Percentiles rank a stretch among this genome's conserved stretches.
These are phyloP conservation scores for Yamadazyma aaseri DNA, from an alignment of 1,139 yeast genomes.

Conservation along the genomic window DNA sequence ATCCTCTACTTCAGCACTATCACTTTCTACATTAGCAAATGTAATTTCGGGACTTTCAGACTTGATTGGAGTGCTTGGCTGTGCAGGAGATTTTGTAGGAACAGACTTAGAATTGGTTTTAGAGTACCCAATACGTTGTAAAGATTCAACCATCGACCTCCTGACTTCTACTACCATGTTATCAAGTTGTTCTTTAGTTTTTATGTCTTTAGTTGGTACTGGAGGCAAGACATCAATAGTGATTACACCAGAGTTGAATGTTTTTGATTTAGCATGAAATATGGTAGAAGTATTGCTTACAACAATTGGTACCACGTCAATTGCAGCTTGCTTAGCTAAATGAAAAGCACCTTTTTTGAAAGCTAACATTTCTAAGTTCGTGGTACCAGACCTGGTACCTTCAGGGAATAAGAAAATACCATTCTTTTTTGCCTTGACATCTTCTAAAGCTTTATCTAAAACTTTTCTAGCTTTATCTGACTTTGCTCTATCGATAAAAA, in stretches of 20 bases:
- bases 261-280: conserved; percentile 55
- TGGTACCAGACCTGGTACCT: conserved; percentile 86
- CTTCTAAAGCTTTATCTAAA: conserved; percentile 63
- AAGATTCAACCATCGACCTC: conserved; percentile 29
- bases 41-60: conserved; percentile 5
- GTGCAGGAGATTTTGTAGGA: conserved; percentile 10
- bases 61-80: conserved; percentile 9
- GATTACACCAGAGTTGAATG: conserved; percentile 64
- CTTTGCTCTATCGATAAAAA: conserved; percentile 84
- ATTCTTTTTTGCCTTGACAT: conserved; percentile 59
- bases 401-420: conserved; percentile 89
- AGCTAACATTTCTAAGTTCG: conserved; percentile 69
- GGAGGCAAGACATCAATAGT: conserved; percentile 68
- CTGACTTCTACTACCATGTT: conserved; percentile 42
- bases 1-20: conserved; percentile 16
- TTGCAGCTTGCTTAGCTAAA: conserved; percentile 86
- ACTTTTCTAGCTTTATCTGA: conserved; percentile 74
- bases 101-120: conserved; percentile 11
- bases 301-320: conserved; percentile 86
- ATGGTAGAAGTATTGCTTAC: conserved; percentile 81
- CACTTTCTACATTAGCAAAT: not conserved
- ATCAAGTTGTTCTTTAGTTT: conserved; percentile 57
- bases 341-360: conserved; percentile 98
- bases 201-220: conserved; percentile 53
- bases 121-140: conserved; percentile 36